These are phyloP conservation scores for Escallonia herrerae DNA, from an alignment of 129 eudicot genomes.

Conservation along the genomic window DNA sequence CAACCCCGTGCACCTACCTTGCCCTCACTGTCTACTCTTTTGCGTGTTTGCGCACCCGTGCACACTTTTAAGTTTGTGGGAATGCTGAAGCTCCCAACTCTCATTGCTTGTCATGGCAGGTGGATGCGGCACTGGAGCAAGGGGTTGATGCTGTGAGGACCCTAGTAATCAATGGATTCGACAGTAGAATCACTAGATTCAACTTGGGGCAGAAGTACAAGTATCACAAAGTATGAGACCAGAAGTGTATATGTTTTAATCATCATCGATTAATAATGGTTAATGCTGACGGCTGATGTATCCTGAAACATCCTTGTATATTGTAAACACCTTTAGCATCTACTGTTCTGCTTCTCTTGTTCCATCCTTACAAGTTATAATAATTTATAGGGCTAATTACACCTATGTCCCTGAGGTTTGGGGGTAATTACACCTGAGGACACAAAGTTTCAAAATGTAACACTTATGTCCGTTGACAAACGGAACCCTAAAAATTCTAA, in stretches of 20 bases:
- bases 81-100: neutral
- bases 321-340: neutral
- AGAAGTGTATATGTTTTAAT: neutral
- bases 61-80: neutral
- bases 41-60: too few relatives aligned
- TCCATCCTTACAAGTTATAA: neutral
- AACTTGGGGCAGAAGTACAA: conserved; percentile 90
- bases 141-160: conserved; percentile 84
- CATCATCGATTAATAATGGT: neutral
- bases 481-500: too few relatives aligned
- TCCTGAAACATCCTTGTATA: neutral
- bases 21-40: neutral
- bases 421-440: too few relatives aligned
- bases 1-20: neutral
- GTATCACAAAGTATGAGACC: conserved; percentile 62
- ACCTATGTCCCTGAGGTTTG: too few relatives aligned
- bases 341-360: neutral
- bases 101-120: conserved; percentile 30
- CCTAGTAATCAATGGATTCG: conserved; percentile 58
- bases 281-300: neutral
- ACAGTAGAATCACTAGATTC: conserved; percentile 67
- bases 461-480: too few relatives aligned
- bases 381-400: too few relatives aligned
- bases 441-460: too few relatives aligned
- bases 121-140: conserved; percentile 81